Evolutionary conservation across 306 rosid genomes (phyloP), one percentile per base, ranked within the genome.

Genomic region (Vachellia pachyceras): DNA sequence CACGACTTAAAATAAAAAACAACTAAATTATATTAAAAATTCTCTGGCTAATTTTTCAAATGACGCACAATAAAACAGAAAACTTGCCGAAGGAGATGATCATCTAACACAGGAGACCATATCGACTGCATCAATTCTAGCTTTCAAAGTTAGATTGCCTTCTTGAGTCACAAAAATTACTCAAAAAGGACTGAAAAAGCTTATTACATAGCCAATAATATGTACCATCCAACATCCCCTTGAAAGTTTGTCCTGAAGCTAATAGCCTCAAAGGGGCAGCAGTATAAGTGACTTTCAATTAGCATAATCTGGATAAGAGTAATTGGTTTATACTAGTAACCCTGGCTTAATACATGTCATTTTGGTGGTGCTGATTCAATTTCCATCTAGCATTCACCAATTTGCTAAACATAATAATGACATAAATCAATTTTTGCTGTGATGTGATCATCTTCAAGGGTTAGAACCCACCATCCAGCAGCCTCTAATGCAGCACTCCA

Each of bases 381-480:
- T 29, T 82, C 69, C 39, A 60, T 29, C 39, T 44, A 63, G 77
- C 73, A 78, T 63, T 54, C 81, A 73, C 77, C 86, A 79, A 81
- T 79, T 82, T 60, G 69, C 70, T 41, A 82, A 80, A 82, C 81
- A 77, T 80, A 79, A 77, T 80, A 82, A 67, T 83, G 52, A 64
- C 50, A 77, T 65, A 79, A 74, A 84, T 83, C 78, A 73, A 77
- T 69, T 77, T 73, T 73, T 63, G 77, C 78, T 78, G 85, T 72
- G 29, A 6, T 42, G 58, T 65, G 60, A 80, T 77, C 61, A 69
- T 84, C 83, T 84, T 73, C 82, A 41, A 36, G 84, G 33, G 92
- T 90, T 92, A 85, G 92, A 78, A 85, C 78, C 57, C 85, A 78
- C 82, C 77, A 84, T 82, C 88, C 74, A 79, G 88, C 58, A 80